These are phyloP conservation scores for Thermothelomyces thermophilus DNA, from an alignment of 2,329 filamentous ascomycete genomes.

Conservation along the genomic window DNA sequence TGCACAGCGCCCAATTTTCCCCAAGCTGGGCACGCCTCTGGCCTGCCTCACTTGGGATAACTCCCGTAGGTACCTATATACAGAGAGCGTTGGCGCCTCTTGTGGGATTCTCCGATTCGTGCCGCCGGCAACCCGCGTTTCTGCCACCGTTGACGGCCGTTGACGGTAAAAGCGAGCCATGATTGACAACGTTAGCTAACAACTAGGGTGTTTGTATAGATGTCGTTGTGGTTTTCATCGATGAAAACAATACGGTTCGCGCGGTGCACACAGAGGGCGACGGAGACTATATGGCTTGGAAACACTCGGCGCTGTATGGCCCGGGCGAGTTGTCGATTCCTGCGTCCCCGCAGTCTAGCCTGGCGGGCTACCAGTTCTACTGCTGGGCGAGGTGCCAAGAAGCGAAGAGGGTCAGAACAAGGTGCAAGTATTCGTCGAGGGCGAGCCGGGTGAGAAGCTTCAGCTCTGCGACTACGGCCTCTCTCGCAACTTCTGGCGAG, in stretches of 20 bases:
- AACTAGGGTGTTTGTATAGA: not conserved
- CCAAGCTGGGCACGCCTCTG: not conserved
- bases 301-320: not conserved
- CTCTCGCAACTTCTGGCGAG: not conserved
- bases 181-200: not conserved
- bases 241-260: not conserved
- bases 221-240: not conserved
- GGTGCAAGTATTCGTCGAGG: not conserved
- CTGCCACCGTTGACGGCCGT: too few species aligned
- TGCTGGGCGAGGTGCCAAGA: not conserved
- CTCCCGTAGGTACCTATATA: not conserved
- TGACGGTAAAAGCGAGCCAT: too few species aligned
- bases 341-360: not conserved
- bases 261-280: not conserved
- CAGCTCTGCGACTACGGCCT: not conserved
- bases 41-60: not conserved
- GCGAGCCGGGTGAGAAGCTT: not conserved
- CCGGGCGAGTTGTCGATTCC: not conserved
- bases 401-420: not conserved
- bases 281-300: not conserved
- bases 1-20: not conserved
- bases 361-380: not conserved
- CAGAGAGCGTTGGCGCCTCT: too few species aligned
- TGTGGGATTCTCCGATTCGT: too few species aligned
- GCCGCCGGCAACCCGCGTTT: too few species aligned